Percentiles rank a stretch among this genome's conserved stretches.
Conservation (phyloP, 176 grass and related monocot genomes). For the Avena sativa region DNA sequence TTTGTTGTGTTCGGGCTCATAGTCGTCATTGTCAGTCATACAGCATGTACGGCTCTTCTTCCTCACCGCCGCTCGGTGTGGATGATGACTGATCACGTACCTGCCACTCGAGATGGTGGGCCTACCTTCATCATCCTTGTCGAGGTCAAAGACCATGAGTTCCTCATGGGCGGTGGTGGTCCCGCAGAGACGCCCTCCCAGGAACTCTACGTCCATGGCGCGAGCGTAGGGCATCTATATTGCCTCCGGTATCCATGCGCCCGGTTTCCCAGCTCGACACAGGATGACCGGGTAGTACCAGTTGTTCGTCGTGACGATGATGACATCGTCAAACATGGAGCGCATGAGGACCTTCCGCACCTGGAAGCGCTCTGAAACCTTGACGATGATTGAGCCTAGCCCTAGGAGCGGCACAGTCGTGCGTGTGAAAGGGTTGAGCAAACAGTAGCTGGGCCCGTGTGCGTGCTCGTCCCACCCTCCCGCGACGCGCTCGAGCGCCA, state of each 20-base stretch:
- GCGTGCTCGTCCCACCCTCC: not conserved
- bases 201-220: not conserved
- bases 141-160: not conserved
- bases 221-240: not conserved
- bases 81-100: not conserved
- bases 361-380: not conserved
- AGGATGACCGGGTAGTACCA: not conserved
- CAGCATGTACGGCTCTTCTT: not conserved
- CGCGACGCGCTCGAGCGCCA: not conserved
- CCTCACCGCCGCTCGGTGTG: not conserved
- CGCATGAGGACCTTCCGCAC: not conserved
- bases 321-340: not conserved
- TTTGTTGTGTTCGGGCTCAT: not conserved
- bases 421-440: not conserved
- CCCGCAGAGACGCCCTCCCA: not conserved
- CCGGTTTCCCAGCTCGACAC: not conserved
- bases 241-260: not conserved
- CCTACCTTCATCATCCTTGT: not conserved
- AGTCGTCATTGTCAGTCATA: not conserved
- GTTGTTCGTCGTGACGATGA: not conserved
- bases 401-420: not conserved
- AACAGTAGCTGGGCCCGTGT: not conserved
- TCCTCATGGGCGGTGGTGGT: not conserved
- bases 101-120: not conserved
- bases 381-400: not conserved